phyloP scores from a whole-genome alignment of 164 flowering plant genomes.

The Vitis rupestris region DNA sequence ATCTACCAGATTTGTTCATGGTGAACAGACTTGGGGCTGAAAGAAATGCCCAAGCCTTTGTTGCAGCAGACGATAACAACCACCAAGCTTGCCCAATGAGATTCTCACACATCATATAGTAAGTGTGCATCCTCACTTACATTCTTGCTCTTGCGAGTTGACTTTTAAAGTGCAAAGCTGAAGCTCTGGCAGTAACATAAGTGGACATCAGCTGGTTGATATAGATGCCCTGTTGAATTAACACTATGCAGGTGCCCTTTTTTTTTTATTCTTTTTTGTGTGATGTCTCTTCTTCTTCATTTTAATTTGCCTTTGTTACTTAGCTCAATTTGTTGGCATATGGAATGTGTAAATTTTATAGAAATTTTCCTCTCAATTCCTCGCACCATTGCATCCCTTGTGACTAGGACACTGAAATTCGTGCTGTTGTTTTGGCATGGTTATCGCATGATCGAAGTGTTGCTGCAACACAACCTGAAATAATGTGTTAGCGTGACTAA shows the following conservation, averaged over 20 bases:
- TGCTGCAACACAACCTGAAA: no score
- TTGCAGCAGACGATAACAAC: not conserved
- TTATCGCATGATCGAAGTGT: no score
- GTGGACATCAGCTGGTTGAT: conserved; percentile 5
- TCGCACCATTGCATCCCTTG: no score
- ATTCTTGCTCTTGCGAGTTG: not conserved
- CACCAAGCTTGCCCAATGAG: not conserved
- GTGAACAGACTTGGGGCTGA: conserved; percentile 4
- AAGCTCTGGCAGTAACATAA: not conserved
- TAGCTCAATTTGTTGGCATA: conserved; percentile 3
- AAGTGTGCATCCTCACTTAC: not conserved
- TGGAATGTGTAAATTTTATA: conserved; percentile 16
- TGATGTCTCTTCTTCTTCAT: conserved; percentile 4
- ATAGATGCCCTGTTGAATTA: not conserved
- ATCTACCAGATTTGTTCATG: not conserved
- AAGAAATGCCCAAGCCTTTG: not conserved
- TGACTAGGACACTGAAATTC: no score
- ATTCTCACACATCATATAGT: not conserved
- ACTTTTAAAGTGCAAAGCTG: not conserved
- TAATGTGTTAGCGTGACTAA: no score
- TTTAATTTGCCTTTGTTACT: not conserved
- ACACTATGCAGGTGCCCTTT: conserved; percentile 3
- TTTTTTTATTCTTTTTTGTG: conserved; percentile 5
- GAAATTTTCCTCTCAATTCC: not conserved
- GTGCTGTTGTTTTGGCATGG: no score